phyloP scores from a whole-genome alignment of 106 monocot species.

The Ottelia alismoides region DNA sequence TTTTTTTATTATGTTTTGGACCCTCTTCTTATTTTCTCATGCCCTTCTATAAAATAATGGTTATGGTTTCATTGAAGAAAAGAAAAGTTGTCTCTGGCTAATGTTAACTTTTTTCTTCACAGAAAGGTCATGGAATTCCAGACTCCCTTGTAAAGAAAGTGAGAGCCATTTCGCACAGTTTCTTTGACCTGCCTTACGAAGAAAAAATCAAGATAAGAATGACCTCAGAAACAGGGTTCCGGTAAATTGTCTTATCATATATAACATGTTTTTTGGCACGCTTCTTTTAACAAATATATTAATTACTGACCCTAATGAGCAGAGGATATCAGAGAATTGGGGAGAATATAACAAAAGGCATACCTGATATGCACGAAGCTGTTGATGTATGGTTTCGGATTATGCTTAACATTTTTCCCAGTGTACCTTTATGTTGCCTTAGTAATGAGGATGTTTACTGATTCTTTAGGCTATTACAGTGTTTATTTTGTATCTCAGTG shows the following conservation, averaged over 20 bases:
- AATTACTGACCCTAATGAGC: neutral
- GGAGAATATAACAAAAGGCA: slow-evolving; percentile 83
- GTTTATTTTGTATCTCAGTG: slow-evolving; percentile 25
- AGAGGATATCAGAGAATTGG: slow-evolving; percentile 88
- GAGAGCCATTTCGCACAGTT: slow-evolving; percentile 53
- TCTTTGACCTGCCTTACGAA: slow-evolving; percentile 67
- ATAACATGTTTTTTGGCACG: no score
- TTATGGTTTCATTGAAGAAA: no score
- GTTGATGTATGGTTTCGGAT: slow-evolving; percentile 63
- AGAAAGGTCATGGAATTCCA: slow-evolving; percentile 89
- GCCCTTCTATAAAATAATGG: no score
- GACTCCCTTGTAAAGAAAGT: slow-evolving; percentile 65
- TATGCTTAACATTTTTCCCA: neutral
- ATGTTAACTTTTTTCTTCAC: slow-evolving; percentile 7
- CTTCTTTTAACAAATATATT: neutral
- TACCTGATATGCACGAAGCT: slow-evolving; percentile 92
- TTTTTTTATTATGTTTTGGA: no score
- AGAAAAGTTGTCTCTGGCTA: no score
- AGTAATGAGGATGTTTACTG: neutral
- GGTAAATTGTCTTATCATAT: slow-evolving; percentile 40
- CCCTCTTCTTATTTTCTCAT: no score
- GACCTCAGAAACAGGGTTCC: slow-evolving; percentile 57
- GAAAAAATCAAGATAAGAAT: slow-evolving; percentile 84
- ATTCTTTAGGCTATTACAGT: neutral
- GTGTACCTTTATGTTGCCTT: neutral